A percentile compares a stretch with the other conserved stretches of the same genome.
Evolutionary conservation across 768 basidiomycete genomes (phyloP).

Genomic region (Russula sp.): DNA sequence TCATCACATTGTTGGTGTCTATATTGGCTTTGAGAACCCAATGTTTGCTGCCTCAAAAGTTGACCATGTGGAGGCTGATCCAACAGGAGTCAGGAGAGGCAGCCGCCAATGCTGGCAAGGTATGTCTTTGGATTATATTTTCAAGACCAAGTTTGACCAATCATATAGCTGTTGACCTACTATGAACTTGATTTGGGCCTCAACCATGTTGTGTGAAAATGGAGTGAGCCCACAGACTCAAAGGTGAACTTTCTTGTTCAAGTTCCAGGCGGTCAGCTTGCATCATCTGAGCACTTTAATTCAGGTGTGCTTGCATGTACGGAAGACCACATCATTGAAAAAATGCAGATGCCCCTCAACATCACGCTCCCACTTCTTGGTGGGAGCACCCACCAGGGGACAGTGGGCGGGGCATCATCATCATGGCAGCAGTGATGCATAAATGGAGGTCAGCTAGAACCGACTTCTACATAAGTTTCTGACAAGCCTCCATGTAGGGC

Average conservation of each 20-base stretch:
- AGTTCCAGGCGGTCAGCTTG: slow-evolving; percentile 95
- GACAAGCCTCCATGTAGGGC: slow-evolving; percentile 47
- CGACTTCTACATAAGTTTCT: neutral
- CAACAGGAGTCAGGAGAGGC: slow-evolving; percentile 95
- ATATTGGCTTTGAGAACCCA: slow-evolving; percentile 98
- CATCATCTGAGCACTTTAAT: slow-evolving; percentile 87
- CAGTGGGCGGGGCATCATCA: slow-evolving; percentile 77
- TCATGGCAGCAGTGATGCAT: slow-evolving; percentile 95
- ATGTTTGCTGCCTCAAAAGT: slow-evolving; percentile 95
- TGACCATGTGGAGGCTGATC: slow-evolving; percentile 91
- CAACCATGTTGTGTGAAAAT: slow-evolving; percentile 97
- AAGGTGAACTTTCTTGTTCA: slow-evolving; percentile 94
- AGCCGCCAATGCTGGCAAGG: slow-evolving; percentile 88
- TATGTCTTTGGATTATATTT: slow-evolving; percentile 32
- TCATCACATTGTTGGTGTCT: slow-evolving; percentile 90
- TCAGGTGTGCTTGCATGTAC: too few species aligned
- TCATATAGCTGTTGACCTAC: slow-evolving; percentile 82
- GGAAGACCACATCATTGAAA: too few species aligned
- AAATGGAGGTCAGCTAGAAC: slow-evolving; percentile 80
- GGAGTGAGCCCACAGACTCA: slow-evolving; percentile 95
- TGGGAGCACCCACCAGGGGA: slow-evolving; percentile 84
- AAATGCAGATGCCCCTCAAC: slow-evolving; percentile 90
- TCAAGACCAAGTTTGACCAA: neutral
- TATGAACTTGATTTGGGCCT: slow-evolving; percentile 97
- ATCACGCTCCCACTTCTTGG: slow-evolving; percentile 94